Conservation (phyloP, 768 basidiomycete genomes). For the Boletus eberwhitei region DNA sequence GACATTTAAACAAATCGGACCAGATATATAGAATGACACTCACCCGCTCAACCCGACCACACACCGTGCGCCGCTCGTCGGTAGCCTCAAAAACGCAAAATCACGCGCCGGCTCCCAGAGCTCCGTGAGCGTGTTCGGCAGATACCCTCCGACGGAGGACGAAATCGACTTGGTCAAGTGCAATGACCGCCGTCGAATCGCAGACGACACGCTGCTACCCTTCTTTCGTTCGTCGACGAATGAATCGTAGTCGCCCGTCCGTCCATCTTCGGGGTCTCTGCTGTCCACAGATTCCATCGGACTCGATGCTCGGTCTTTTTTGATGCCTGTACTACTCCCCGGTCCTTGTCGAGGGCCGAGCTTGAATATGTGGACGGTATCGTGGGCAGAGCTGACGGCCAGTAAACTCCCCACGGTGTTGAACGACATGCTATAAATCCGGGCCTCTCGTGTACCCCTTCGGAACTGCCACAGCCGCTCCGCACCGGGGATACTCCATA, state of each 20-base stretch:
- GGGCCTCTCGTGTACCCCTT: slow-evolving; percentile 80
- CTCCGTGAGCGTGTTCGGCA: slow-evolving; percentile 87
- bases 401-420: slow-evolving; percentile 81
- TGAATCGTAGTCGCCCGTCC: slow-evolving; percentile 77
- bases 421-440: slow-evolving; percentile 83
- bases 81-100: slow-evolving; percentile 87
- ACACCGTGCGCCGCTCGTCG: slow-evolving; percentile 72
- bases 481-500: slow-evolving; percentile 86
- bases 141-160: slow-evolving; percentile 77
- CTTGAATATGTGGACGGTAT: slow-evolving; percentile 96
- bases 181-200: slow-evolving; percentile 64
- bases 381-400: slow-evolving; percentile 87
- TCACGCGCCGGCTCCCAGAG: slow-evolving; percentile 97
- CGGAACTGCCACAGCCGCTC: slow-evolving; percentile 96
- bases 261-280: slow-evolving; percentile 51
- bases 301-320: slow-evolving; percentile 43
- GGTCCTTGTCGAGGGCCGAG: slow-evolving; percentile 46
- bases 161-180: slow-evolving; percentile 74
- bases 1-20: not conserved
- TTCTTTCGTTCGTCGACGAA: slow-evolving; percentile 77
- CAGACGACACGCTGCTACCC: slow-evolving; percentile 53
- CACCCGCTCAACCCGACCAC: slow-evolving; percentile 89
- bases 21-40: slow-evolving; percentile 28
- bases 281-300: slow-evolving; percentile 67
- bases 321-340: slow-evolving; percentile 11